These are phyloP conservation scores for Trametes cingulata DNA, from an alignment of 768 basidiomycete genomes.

Conservation along the genomic window DNA sequence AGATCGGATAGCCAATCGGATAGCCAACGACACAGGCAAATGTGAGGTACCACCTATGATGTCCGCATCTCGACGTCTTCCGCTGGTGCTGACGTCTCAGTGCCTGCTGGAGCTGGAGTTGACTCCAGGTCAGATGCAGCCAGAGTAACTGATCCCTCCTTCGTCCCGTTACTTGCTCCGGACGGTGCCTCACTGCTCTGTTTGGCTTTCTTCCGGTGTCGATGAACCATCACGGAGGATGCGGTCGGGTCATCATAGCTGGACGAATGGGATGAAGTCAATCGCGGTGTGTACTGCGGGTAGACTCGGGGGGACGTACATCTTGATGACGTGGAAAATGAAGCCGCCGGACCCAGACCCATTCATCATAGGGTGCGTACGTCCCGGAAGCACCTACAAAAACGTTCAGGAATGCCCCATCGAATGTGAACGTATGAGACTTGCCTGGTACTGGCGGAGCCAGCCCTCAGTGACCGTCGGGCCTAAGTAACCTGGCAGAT, in stretches of 20 bases:
- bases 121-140: neutral
- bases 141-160: neutral
- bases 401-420: neutral
- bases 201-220: slow-evolving; percentile 44
- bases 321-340: slow-evolving; percentile 81
- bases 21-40: too few species aligned
- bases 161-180: neutral
- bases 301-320: slow-evolving; percentile 49
- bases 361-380: slow-evolving; percentile 94
- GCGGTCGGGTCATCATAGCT: slow-evolving; percentile 71
- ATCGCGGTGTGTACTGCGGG: neutral
- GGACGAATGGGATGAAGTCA: neutral
- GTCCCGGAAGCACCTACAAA: slow-evolving; percentile 78
- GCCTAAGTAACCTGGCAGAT: slow-evolving; percentile 66
- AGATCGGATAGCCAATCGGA: too few species aligned
- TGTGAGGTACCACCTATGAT: slow-evolving; percentile 6
- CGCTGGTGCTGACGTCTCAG: neutral
- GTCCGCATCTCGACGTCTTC: slow-evolving; percentile 21
- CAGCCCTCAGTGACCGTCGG: slow-evolving; percentile 84
- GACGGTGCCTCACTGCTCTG: slow-evolving; percentile 15
- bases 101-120: neutral
- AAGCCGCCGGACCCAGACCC: slow-evolving; percentile 89
- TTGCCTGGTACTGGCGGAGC: slow-evolving; percentile 86
- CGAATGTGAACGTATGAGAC: neutral
- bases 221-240: slow-evolving; percentile 50